Evolutionary conservation across 257 asterid species (phyloP).

Genomic region (Solanum rostratum): DNA sequence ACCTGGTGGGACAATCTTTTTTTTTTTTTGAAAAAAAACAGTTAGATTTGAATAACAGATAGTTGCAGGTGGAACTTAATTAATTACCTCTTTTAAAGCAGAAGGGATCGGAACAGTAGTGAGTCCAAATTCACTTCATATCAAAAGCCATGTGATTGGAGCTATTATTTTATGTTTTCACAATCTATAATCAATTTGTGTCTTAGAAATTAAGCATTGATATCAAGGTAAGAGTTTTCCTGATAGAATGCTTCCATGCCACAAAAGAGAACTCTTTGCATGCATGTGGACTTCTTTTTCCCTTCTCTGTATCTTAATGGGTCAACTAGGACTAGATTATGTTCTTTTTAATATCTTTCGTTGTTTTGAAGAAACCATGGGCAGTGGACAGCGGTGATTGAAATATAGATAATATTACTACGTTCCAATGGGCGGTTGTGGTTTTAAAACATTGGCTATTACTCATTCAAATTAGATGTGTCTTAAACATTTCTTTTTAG

Average conservation of each 20-base stretch:
- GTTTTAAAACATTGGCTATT: neutral
- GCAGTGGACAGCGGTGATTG: neutral
- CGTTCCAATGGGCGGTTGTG: slow-evolving; percentile 15
- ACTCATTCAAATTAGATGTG: neutral
- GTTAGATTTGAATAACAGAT: slow-evolving; percentile 15
- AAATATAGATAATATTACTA: neutral
- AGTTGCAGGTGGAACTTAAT: slow-evolving; percentile 13
- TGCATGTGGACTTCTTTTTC: slow-evolving; percentile 7
- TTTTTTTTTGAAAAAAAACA: neutral
- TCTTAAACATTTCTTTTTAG: neutral
- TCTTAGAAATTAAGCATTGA: neutral
- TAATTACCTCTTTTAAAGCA: slow-evolving; percentile 11
- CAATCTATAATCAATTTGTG: neutral
- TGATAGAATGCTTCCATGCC: slow-evolving; percentile 6
- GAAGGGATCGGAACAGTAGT: slow-evolving; percentile 4
- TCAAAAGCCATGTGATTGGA: slow-evolving; percentile 25
- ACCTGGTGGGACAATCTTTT: neutral
- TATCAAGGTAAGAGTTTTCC: neutral
- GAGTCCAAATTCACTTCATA: slow-evolving; percentile 48
- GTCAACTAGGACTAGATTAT: slow-evolving; percentile 8
- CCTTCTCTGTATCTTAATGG: neutral
- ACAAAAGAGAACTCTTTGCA: neutral
- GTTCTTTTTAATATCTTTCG: neutral
- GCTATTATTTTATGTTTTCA: slow-evolving; percentile 13
- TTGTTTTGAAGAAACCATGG: slow-evolving; percentile 12